Conservation (phyloP, 805 yeast genomes). For the Hanseniaspora clermontiae region DNA sequence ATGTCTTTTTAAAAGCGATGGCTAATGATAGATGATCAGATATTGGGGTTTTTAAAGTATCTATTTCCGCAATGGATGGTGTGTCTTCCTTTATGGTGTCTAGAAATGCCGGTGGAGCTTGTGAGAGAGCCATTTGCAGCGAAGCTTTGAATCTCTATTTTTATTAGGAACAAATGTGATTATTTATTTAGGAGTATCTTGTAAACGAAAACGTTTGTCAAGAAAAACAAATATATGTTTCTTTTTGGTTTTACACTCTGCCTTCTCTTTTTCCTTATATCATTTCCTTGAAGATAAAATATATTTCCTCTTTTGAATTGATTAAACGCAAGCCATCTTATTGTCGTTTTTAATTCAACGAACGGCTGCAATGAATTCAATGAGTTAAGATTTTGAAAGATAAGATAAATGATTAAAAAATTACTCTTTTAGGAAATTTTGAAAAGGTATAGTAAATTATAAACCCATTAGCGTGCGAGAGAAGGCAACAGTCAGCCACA, state of each 20-base stretch:
- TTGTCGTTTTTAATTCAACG: not conserved
- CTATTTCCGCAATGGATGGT: conserved; percentile 14
- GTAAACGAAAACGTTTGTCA: not conserved
- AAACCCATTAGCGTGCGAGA: not conserved
- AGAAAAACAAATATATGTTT: not conserved
- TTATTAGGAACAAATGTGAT: not conserved
- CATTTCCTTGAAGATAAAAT: not conserved
- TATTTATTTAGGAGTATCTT: not conserved
- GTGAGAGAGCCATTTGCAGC: not conserved
- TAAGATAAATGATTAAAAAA: not conserved
- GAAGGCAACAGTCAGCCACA: not conserved
- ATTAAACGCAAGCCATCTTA: not conserved
- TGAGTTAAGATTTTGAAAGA: not conserved
- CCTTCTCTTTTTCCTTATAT: not conserved
- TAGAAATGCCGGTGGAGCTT: not conserved
- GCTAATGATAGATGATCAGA: conserved; percentile 14
- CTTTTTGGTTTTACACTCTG: not conserved
- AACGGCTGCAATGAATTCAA: not conserved
- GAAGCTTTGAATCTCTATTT: not conserved
- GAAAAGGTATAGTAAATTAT: not conserved
- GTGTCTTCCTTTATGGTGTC: not conserved
- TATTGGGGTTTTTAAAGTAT: conserved; percentile 14
- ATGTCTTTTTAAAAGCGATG: conserved; percentile 16
- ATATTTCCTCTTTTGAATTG: not conserved
- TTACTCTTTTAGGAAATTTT: not conserved